Base-by-base conservation (phyloP, 495 filamentous ascomycete species). In the Aspergillus haitiensis region DNA sequence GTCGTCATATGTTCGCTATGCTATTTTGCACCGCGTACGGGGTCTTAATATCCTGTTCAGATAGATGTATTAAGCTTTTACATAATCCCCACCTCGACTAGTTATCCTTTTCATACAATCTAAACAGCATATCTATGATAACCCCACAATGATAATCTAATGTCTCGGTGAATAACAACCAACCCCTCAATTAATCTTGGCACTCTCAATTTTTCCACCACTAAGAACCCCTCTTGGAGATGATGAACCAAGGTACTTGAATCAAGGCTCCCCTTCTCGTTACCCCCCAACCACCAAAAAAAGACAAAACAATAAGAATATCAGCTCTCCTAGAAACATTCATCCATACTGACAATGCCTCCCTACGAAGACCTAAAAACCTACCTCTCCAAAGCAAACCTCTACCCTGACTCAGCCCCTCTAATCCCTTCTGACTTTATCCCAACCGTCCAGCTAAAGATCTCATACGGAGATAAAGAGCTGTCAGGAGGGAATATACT, bases 351-450 rank as follows among this genome's bases (percentile, higher is more conserved):
- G 8, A 16, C 15, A 52, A 58, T 58, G 56, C 45, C 56, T 8
- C 56, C 52, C 21, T 16, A 48, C 13, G 40, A 58, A 50, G 55
- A 56, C 10, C 53, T 59, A 4, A n/a, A 48, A 12, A 7, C 53
- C 33, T 54, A 58, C 34, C 58, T 64, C 18, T 5, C 45, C 11
- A 6, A 52, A 36, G 56, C 62, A 2, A 54, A 40, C 15, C 57
- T 64, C n/a, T 10, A 55, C 13, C 47, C 61, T 0, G 52, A 31
- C 52, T 55, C 51, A 0, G 56, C 52, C 18, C 48, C 57, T 1
- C 57, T 64, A 6, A 60, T 64, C 34, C 57, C 62, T 6, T 33
- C 53, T 7, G 10, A 47, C 31, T 64, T 64, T 27, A 39, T 27
- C 0, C 62, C 62, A 10, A 37, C 56, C 18, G 58, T 48, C 0